Conservation (phyloP, 1,284 basidiomycete species). For the Sporisorium reilianum region DNA sequence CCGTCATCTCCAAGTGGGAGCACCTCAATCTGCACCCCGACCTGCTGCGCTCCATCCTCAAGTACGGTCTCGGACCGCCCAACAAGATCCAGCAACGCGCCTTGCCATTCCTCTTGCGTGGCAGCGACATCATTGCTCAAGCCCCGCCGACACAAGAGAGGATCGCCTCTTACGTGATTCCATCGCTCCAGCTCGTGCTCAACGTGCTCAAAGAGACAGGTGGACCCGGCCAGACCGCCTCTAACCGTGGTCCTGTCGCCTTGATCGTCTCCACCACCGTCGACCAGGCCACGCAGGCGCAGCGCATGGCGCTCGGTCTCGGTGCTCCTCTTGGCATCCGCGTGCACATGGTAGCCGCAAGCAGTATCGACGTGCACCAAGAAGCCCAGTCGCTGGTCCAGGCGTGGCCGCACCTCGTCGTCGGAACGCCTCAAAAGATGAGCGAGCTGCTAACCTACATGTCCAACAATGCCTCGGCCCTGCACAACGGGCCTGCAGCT, state of each 20-base stretch:
- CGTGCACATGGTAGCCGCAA: constrained; percentile 59
- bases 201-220: constrained; percentile 53
- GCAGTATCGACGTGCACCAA: constrained; percentile 48
- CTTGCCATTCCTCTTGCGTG: constrained; percentile 90
- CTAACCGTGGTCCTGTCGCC: constrained; percentile 72
- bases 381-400: constrained; percentile 56
- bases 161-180: constrained; percentile 84
- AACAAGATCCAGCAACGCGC: constrained; percentile 99
- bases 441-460: constrained; percentile 89
- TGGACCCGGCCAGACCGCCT: constrained; percentile 31
- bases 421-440: constrained; percentile 95
- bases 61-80: constrained; percentile 96
- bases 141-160: constrained; percentile 97
- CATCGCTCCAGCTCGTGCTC: constrained; percentile 59
- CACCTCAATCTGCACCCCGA: constrained; percentile 88
- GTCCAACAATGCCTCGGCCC: constrained; percentile 71
- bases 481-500: constrained; percentile 24
- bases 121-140: constrained; percentile 96
- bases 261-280: constrained; percentile 93
- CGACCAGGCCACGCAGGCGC: constrained; percentile 97
- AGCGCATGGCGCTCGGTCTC: constrained; percentile 94
- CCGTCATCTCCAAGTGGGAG: constrained; percentile 94
- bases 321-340: constrained; percentile 76
- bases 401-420: constrained; percentile 83
- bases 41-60: constrained; percentile 85